Evolutionary conservation across 2,329 filamentous ascomycete genomes (phyloP), one percentile per base, ranked within the genome.

Genomic region (Hypoxylon sp.): DNA sequence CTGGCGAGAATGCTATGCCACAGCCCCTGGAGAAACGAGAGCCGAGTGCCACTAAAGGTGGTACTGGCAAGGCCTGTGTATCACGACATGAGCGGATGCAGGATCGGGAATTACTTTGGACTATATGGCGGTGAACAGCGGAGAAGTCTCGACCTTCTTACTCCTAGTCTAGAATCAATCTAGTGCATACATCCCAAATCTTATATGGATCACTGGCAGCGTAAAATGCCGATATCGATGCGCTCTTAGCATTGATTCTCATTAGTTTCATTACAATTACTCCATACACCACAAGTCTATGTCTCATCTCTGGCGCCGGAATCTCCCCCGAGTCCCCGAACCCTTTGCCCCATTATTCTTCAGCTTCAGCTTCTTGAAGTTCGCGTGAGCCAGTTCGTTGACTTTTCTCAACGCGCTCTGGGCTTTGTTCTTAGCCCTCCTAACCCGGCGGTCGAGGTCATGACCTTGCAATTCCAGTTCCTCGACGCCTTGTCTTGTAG

Each of bases 311-410:
- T 83, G 82, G 66, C 88, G 80, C 60, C 87, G 82, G 74, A 90
- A 90, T 56, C 82, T 82, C 75, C 86, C 88, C 62, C 84, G 85
- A 73, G 83, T 81, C 1, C 82, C 85, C 19, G 85, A 81, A 3
- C 87, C 88, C 76, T 90, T 90, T n/a, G 85, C 79, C 2, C 88
- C 88, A 2, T 82, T 79, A 71, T 89, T 90, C 71, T 81, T 82
- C 73, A 91, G 78, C 80, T 91, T 91, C 63, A 91, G 76, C 59
- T 87, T 80, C 75, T 88, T 88, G 77, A 90, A 91, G 78, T 91
- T 91, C 66, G 87, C 84, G 71, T 90, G 85, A 12, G 88, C 88
- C 70, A 88, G 77, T 67, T 87, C 87, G 72, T 87, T 89, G 52
- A 91, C 86, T 79, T 90, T 91, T 71, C 83, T 84, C 23, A 79